Evolutionary conservation across 352 stramenopile genomes (phyloP).

Genomic region (Phytophthora nicotianae): DNA sequence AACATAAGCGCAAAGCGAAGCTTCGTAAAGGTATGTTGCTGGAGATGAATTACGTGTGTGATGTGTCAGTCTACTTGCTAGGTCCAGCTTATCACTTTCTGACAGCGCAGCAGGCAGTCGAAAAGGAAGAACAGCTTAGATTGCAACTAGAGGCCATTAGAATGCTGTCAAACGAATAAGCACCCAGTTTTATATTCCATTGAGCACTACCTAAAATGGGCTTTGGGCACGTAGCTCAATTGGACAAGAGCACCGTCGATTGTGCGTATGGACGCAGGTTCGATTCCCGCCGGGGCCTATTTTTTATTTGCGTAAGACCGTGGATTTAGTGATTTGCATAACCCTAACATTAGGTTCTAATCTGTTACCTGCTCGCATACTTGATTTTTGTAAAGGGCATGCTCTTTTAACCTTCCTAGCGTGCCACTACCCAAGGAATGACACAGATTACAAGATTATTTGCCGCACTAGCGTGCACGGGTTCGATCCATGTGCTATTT

Average conservation of each 20-base stretch:
- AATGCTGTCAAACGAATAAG: not conserved
- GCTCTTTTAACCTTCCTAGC: not conserved
- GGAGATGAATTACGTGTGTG: not conserved
- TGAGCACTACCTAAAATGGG: not conserved
- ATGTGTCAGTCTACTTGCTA: not conserved
- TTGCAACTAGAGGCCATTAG: not conserved
- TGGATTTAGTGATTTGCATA: not conserved
- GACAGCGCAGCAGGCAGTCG: not conserved
- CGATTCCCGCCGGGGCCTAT: not conserved
- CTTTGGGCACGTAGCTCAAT: conserved; percentile 3
- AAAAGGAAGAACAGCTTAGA: not conserved
- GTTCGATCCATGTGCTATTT: not conserved
- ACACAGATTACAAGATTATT: not conserved
- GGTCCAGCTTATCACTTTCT: not conserved
- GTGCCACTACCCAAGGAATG: not conserved
- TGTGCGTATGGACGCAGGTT: not conserved
- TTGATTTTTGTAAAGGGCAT: not conserved
- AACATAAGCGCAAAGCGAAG: not conserved
- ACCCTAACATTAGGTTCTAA: not conserved
- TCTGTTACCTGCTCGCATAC: not conserved
- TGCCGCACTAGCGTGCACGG: not conserved
- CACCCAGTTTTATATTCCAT: not conserved
- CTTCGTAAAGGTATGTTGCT: not conserved
- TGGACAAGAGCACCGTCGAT: not conserved
- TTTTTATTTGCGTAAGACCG: not conserved